phyloP scores from a whole-genome alignment of 2,329 filamentous ascomycete species.

The Decorospora gaudefroyi region DNA sequence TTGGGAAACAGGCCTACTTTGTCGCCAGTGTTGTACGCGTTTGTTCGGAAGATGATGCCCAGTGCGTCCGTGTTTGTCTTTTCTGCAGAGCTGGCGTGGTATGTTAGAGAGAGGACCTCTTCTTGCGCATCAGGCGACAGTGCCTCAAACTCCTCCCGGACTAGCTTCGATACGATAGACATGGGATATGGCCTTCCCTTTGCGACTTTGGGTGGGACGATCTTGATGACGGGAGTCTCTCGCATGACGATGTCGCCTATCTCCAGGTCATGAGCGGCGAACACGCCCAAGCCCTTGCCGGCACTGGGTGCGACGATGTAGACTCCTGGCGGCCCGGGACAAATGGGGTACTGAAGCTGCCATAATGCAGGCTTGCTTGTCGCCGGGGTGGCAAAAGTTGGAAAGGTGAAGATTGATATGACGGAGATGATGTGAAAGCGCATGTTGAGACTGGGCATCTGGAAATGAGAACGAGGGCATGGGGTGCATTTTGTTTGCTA shows the following conservation, averaged over 20 bases:
- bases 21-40: slow-evolving; percentile 43
- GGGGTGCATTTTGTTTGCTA: background rate
- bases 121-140: slow-evolving; percentile 28
- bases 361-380: slow-evolving; percentile 23
- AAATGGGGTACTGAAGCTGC: slow-evolving; percentile 25
- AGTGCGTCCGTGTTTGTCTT: slow-evolving; percentile 28
- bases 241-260: slow-evolving; percentile 49
- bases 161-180: slow-evolving; percentile 24
- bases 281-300: slow-evolving; percentile 52
- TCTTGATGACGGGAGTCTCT: slow-evolving; percentile 48
- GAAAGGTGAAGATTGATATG: background rate
- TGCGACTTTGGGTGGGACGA: slow-evolving; percentile 33
- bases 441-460: background rate
- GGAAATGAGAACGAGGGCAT: background rate
- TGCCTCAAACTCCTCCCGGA: slow-evolving; percentile 31
- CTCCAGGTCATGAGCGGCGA: slow-evolving; percentile 46
- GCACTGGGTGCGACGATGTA: slow-evolving; percentile 40
- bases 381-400: slow-evolving; percentile 8
- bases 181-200: slow-evolving; percentile 37
- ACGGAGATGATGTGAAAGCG: background rate
- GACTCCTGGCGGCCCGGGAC: slow-evolving; percentile 29
- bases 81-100: slow-evolving; percentile 28
- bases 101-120: slow-evolving; percentile 37
- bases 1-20: slow-evolving; percentile 43
- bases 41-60: slow-evolving; percentile 43